A percentile compares a stretch with the other conserved stretches of the same genome.
phyloP scores from a whole-genome alignment of 225 moss, liverwort and hornwort genomes.

The Antitrichia curtipendula region DNA sequence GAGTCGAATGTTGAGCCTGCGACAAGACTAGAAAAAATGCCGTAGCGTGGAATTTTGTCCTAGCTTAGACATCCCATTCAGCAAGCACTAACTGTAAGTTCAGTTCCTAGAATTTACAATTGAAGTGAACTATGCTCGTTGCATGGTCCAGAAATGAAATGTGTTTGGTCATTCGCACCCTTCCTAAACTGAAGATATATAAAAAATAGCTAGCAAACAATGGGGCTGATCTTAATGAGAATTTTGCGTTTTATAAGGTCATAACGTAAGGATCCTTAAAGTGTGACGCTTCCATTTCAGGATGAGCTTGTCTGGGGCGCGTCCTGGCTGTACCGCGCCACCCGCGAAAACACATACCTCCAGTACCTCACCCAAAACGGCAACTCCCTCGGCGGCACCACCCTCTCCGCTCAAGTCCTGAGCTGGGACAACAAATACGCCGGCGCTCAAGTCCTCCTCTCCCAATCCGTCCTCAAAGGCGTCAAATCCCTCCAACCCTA shows the following conservation, averaged over 20 bases:
- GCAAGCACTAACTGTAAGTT: not conserved
- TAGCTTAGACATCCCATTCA: too few species aligned
- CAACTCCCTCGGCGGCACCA: constrained; percentile 9
- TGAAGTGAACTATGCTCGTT: not conserved
- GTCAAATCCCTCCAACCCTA: not conserved
- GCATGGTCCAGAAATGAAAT: not conserved
- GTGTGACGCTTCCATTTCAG: not conserved
- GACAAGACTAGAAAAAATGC: not conserved
- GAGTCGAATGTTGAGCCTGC: not conserved
- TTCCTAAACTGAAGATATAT: not conserved
- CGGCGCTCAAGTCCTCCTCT: constrained; percentile 52
- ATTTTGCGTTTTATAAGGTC: not conserved
- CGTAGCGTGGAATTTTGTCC: not conserved
- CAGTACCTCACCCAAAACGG: constrained; percentile 5
- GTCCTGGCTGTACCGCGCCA: constrained; percentile 59
- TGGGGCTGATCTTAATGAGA: not conserved
- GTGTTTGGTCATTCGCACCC: not conserved
- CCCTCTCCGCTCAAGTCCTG: constrained; percentile 18
- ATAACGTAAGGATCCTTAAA: too few species aligned
- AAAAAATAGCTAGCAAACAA: not conserved
- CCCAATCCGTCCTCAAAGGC: not conserved
- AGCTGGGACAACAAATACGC: constrained; percentile 78
- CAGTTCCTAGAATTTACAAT: not conserved
- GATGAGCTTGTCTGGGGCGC: constrained; percentile 44
- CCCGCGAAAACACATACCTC: constrained; percentile 22